Base-by-base conservation (phyloP, 1,284 basidiomycete genomes). In the Pholiota adiposa region DNA sequence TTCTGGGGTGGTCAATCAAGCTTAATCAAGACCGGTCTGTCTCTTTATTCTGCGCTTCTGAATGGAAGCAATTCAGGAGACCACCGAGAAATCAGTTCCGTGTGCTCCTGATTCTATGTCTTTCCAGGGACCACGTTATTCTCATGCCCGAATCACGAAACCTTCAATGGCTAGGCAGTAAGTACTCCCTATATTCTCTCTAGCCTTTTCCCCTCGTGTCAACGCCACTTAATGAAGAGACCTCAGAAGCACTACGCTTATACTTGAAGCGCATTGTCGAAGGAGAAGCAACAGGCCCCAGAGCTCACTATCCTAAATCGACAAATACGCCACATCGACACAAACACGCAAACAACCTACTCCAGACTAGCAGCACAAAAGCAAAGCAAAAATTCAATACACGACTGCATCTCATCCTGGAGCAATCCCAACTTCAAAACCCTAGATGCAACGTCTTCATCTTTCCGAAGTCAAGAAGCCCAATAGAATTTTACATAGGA, bases 311-410 rank as follows among this genome's bases (percentile, higher is more conserved):
- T 14, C 11, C 44, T 25, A 16, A 29, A 9, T 16, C 19, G 6
- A 43, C 40, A 43, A 31, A 12, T 31, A 33, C 33, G 50, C 56
- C 49, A 58, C 57, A 56, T 11, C 44, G 44, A 49, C 43, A 18
- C 38, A 56, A 57, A 54, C 14, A 38, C 43, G 36, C 54, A 57
- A 61, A 57, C 19, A 59, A 50, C 31, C 48, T 50, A 33, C 16
- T 34, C 29, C 1, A 50, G n/a, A 6, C 44, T 46, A 16, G 14
- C 44, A 46, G 44, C 16, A 7, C 44, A 46, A 46, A 46, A 19
- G 23, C 7, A 25, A 46, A 46, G 25, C 25, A n/a, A 27, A 46
- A 46, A 46, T 21, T 23, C 44, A 27, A 46, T 8, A 11, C 23
- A 46, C 14, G 23, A 12, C 40, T 43, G 2, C 38, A 4, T 18